phyloP scores from a whole-genome alignment of 306 rosid species.

The Delonix regia region DNA sequence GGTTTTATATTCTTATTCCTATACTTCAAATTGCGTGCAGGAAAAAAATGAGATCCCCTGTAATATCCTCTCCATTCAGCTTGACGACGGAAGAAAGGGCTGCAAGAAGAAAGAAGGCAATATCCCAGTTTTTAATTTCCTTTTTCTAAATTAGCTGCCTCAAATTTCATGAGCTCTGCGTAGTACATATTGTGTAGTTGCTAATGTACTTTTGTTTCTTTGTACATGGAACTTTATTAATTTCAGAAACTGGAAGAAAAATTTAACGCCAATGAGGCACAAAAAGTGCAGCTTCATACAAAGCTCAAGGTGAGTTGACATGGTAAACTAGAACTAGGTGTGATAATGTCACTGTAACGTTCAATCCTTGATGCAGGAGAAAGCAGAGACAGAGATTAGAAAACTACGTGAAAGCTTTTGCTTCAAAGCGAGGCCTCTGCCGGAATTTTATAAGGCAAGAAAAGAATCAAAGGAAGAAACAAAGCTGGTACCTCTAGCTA shows the following conservation, averaged over 20 bases:
- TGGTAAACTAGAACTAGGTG: not conserved
- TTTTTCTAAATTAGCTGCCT: not conserved
- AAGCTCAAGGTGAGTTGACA: slow-evolving; percentile 51
- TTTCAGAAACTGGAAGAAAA: slow-evolving; percentile 71
- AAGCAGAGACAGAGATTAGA: slow-evolving; percentile 55
- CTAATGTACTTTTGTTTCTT: not conserved
- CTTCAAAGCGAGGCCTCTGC: slow-evolving; percentile 71
- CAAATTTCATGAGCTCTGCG: not conserved
- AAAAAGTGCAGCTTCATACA: slow-evolving; percentile 51
- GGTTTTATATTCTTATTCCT: slow-evolving; percentile 20
- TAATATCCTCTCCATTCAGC: slow-evolving; percentile 58
- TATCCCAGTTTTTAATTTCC: not conserved
- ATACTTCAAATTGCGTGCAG: slow-evolving; percentile 57
- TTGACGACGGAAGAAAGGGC: slow-evolving; percentile 70
- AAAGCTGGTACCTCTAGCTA: slow-evolving; percentile 35
- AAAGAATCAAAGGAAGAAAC: slow-evolving; percentile 48
- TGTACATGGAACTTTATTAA: not conserved
- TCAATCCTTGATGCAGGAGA: slow-evolving; percentile 50
- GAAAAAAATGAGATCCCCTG: slow-evolving; percentile 58
- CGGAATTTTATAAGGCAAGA: slow-evolving; percentile 56
- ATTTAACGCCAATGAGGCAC: slow-evolving; percentile 54
- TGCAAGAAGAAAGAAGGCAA: slow-evolving; percentile 73
- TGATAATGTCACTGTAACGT: not conserved
- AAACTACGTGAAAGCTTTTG: slow-evolving; percentile 60
- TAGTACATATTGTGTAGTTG: not conserved